Evolutionary conservation across 345 rosid species (phyloP).

Genomic region (Salix purpurea): DNA sequence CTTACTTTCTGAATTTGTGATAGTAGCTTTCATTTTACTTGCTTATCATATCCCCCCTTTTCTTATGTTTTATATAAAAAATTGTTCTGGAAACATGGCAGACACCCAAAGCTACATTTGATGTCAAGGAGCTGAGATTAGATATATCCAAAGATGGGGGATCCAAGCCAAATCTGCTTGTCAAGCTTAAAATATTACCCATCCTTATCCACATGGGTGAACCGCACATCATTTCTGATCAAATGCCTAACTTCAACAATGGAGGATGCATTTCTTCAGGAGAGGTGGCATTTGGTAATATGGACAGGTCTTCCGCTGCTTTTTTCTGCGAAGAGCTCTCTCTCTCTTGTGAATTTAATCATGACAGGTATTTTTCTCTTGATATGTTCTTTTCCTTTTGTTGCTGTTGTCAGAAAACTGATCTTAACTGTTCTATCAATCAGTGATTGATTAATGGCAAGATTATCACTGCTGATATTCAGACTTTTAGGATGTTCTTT

Average conservation of each 20-base stretch:
- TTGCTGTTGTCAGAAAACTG: background rate
- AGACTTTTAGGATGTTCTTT: too few relatives aligned
- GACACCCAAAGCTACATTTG: slow-evolving; percentile 60
- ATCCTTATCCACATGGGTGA: slow-evolving; percentile 60
- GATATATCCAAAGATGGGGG: slow-evolving; percentile 82
- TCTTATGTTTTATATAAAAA: background rate
- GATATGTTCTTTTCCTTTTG: background rate
- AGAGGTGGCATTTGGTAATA: slow-evolving; percentile 39
- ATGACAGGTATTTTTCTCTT: slow-evolving; percentile 60
- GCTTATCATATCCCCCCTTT: background rate
- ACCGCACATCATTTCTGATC: slow-evolving; percentile 53
- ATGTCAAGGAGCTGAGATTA: slow-evolving; percentile 67
- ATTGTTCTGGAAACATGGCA: slow-evolving; percentile 38
- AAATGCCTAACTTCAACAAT: slow-evolving; percentile 36
- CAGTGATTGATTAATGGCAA: too few relatives aligned
- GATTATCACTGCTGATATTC: too few relatives aligned
- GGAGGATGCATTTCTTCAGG: slow-evolving; percentile 37
- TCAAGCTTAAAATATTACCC: slow-evolving; percentile 69
- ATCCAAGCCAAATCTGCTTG: slow-evolving; percentile 57
- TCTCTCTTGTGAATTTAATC: slow-evolving; percentile 80
- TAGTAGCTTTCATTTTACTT: background rate
- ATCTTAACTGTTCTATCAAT: background rate
- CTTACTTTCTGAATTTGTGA: background rate
- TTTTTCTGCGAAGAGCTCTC: slow-evolving; percentile 75
- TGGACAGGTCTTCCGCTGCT: slow-evolving; percentile 63